Conservation (phyloP, 2,329 filamentous ascomycete genomes). For the Alternaria solani region DNA sequence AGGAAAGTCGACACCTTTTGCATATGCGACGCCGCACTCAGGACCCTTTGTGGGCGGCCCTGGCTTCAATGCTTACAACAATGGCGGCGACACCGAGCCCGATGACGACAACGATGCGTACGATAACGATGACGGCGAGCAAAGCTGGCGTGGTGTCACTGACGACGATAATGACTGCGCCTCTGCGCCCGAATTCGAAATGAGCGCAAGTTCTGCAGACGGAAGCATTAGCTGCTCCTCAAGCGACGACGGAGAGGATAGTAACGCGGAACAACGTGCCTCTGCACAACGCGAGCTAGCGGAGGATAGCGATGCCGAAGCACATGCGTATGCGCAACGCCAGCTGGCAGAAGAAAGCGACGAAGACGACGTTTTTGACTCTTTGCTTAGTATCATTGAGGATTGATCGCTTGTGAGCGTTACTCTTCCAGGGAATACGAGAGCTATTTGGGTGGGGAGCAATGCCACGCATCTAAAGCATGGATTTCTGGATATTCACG, state of each 20-base stretch:
- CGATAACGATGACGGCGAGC: slow-evolving; percentile 41
- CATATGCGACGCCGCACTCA: slow-evolving; percentile 80
- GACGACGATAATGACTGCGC: slow-evolving; percentile 26
- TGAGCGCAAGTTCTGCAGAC: background rate
- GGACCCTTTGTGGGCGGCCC: slow-evolving; percentile 44
- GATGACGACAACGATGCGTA: slow-evolving; percentile 44
- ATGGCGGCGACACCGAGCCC: slow-evolving; percentile 46
- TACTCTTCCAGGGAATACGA: background rate
- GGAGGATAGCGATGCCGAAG: slow-evolving; percentile 14
- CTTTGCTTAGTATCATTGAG: slow-evolving; percentile 31
- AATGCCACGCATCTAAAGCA: background rate
- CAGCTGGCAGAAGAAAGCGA: slow-evolving; percentile 20
- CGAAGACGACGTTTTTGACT: slow-evolving; percentile 33
- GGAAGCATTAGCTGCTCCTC: slow-evolving; percentile 27
- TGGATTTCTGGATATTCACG: background rate
- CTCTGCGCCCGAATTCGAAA: background rate
- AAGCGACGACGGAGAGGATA: slow-evolving; percentile 38
- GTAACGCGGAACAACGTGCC: slow-evolving; percentile 4
- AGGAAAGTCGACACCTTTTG: slow-evolving; percentile 63
- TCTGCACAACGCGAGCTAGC: slow-evolving; percentile 16
- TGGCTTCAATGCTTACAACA: slow-evolving; percentile 32
- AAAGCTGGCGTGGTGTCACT: slow-evolving; percentile 43
- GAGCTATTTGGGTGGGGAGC: background rate
- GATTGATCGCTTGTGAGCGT: slow-evolving; percentile 6
- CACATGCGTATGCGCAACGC: slow-evolving; percentile 11